These are phyloP conservation scores for Yamadazyma ubonensis DNA, from an alignment of 805 yeast species.

Conservation along the genomic window DNA sequence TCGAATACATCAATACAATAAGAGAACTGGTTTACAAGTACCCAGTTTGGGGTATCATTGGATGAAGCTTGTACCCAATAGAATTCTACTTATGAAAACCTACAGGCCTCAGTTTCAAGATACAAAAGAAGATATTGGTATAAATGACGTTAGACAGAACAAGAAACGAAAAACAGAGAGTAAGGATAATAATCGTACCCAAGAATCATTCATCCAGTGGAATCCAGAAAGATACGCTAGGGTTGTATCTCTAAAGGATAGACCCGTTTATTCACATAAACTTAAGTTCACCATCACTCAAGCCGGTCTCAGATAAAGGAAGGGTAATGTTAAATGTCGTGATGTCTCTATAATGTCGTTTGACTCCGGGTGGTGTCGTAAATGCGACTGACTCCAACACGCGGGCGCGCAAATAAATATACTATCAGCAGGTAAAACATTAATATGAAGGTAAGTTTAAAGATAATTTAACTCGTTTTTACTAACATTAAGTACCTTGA, in stretches of 20 bases:
- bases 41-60: constrained; percentile 37
- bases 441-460: constrained; percentile 18
- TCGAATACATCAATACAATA: constrained; percentile 3
- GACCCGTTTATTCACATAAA: neutral
- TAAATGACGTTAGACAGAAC: too few species aligned
- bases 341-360: neutral
- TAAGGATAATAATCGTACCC: neutral
- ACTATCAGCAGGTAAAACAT: constrained; percentile 2
- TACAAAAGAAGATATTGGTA: neutral
- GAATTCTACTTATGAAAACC: constrained; percentile 28
- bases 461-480: neutral
- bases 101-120: constrained; percentile 24
- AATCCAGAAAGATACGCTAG: constrained; percentile 25
- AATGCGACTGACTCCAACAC: constrained; percentile 2
- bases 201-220: constrained; percentile 19
- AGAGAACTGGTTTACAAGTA: constrained; percentile 21
- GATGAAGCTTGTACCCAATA: constrained; percentile 25
- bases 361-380: constrained; percentile 1
- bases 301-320: neutral
- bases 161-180: constrained; percentile 1
- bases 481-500: constrained; percentile 69
- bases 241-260: constrained; percentile 14
- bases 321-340: neutral
- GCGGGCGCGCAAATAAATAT: constrained; percentile 4
- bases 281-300: neutral